These are phyloP conservation scores for Yarrowia keelungensis DNA, from an alignment of 805 yeast species.

Conservation along the genomic window DNA sequence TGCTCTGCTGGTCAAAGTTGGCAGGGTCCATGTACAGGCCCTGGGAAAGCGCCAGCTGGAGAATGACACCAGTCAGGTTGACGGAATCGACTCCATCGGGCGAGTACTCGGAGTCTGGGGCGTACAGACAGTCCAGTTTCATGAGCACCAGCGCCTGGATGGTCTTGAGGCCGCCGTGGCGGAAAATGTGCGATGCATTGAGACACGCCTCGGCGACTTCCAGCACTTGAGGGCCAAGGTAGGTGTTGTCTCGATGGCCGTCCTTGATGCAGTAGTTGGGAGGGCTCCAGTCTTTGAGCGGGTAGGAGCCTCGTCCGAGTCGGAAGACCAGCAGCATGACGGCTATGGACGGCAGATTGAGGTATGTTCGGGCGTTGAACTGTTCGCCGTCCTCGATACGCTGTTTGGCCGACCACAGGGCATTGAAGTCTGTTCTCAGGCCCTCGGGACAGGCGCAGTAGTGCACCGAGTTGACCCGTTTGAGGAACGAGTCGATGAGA, in stretches of 20 bases:
- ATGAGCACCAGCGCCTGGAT: conserved; percentile 36
- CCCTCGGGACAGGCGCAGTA: conserved; percentile 32
- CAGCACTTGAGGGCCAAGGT: conserved; percentile 22
- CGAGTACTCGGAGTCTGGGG: conserved; percentile 29
- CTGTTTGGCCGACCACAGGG: conserved; percentile 38
- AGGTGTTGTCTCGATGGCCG: conserved; percentile 32
- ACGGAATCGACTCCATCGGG: conserved; percentile 36
- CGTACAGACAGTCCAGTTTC: conserved; percentile 31
- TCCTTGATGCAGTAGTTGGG: conserved; percentile 39
- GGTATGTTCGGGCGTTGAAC: conserved; percentile 30
- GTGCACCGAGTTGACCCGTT: conserved; percentile 23
- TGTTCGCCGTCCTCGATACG: conserved; percentile 30
- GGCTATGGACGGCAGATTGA: conserved; percentile 33
- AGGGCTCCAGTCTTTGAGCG: conserved; percentile 36
- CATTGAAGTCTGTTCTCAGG: conserved; percentile 32
- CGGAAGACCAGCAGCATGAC: conserved; percentile 32
- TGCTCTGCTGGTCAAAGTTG: conserved; percentile 29
- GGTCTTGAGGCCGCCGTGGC: conserved; percentile 27
- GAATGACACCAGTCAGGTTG: conserved; percentile 33
- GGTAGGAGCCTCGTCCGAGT: conserved; percentile 27
- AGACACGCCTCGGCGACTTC: conserved; percentile 36
- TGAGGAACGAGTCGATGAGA: conserved; percentile 32
- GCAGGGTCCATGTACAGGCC: conserved; percentile 36
- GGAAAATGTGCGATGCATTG: conserved; percentile 24
- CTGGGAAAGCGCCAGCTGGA: conserved; percentile 31